Conservation (phyloP, 2,329 filamentous ascomycete genomes). For the Nemania sp. region DNA sequence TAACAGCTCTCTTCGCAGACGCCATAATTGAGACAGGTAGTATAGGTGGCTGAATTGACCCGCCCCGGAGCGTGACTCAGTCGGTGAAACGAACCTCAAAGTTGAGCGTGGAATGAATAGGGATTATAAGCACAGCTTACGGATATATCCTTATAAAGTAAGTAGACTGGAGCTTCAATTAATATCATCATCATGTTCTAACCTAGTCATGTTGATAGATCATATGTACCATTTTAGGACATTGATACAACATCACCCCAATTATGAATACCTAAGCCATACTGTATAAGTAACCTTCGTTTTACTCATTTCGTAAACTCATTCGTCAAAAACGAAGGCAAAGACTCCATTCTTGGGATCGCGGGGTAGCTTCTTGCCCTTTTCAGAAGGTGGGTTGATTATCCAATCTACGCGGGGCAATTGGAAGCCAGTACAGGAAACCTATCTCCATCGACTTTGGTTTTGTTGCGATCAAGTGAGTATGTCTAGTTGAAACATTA, state of each 20-base stretch:
- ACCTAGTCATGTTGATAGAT: background rate
- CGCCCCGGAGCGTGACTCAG: slow-evolving; percentile 36
- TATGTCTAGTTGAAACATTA: background rate
- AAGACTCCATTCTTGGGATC: slow-evolving; percentile 5
- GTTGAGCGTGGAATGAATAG: background rate
- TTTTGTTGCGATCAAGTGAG: background rate
- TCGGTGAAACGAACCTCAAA: slow-evolving; percentile 21
- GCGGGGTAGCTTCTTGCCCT: slow-evolving; percentile 45
- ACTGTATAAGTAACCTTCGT: no score
- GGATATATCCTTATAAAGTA: background rate
- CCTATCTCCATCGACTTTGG: slow-evolving; percentile 4
- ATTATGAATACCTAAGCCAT: background rate
- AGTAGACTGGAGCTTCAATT: background rate
- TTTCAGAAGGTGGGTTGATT: slow-evolving; percentile 21
- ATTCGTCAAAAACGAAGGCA: no score
- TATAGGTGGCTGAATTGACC: slow-evolving; percentile 12
- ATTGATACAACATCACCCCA: background rate
- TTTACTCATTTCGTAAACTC: no score
- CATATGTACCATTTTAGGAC: background rate
- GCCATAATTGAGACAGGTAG: slow-evolving; percentile 19
- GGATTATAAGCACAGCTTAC: background rate
- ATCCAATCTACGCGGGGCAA: background rate
- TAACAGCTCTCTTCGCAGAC: slow-evolving; percentile 53
- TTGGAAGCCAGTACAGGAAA: no score
- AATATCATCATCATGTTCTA: background rate